phyloP scores from a whole-genome alignment of 768 basidiomycete genomes.

The Cystofilobasidium bisporidii region DNA sequence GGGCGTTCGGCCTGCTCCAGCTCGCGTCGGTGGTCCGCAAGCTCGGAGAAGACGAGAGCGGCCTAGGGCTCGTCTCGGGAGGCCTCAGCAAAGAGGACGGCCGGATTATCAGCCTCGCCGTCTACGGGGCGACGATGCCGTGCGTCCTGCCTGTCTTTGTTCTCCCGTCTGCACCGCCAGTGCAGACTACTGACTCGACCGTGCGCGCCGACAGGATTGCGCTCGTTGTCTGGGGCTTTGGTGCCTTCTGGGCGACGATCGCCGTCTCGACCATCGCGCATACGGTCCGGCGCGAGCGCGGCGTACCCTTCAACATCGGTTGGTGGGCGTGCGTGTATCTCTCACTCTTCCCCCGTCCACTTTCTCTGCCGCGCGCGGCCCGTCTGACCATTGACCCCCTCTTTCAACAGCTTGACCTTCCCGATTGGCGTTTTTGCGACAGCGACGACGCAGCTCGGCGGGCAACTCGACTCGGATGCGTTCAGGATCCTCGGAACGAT shows the following conservation, averaged over 20 bases:
- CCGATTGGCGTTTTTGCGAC: constrained; percentile 37
- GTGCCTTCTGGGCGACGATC: constrained; percentile 35
- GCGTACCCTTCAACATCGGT: constrained; percentile 32
- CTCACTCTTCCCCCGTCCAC: background rate
- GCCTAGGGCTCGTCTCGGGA: background rate
- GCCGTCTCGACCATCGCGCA: constrained; percentile 32
- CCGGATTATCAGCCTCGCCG: constrained; percentile 21
- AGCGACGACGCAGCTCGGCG: constrained; percentile 34
- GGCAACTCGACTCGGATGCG: constrained; percentile 34
- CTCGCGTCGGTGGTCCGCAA: constrained; percentile 3
- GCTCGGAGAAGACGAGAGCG: background rate
- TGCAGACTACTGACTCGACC: background rate
- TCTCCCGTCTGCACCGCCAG: background rate
- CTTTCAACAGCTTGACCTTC: constrained; percentile 33
- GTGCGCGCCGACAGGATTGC: constrained; percentile 21
- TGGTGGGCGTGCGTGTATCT: constrained; percentile 26
- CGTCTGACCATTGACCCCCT: too few relatives aligned
- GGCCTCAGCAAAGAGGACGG: constrained; percentile 24
- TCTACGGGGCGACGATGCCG: constrained; percentile 29
- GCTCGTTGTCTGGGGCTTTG: constrained; percentile 39
- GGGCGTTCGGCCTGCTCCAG: constrained; percentile 41
- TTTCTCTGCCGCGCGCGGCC: too few relatives aligned
- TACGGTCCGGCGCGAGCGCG: constrained; percentile 31
- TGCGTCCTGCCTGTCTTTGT: constrained; percentile 17
- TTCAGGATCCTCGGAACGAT: constrained; percentile 37